Base-by-base conservation (phyloP, 768 basidiomycete genomes). In the Boletus huronensis region DNA sequence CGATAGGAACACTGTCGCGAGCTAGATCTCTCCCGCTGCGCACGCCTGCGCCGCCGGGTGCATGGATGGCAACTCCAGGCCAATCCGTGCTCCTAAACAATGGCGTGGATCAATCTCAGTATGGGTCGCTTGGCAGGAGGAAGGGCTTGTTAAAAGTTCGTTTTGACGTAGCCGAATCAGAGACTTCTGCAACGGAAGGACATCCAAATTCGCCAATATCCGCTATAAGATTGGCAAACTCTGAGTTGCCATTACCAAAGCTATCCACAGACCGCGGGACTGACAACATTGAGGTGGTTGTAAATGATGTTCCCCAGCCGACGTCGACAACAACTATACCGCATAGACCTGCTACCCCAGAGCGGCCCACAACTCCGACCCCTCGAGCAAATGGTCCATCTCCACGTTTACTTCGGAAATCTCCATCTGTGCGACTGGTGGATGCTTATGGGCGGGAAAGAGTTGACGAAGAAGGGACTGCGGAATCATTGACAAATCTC, bases 61-160 rank as follows among this genome's bases (percentile, higher is more conserved):
- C 77, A 38, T 89, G 86, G 84, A 57, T 78, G 43, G 68, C 72
- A 3, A 87, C 88, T 14, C 85, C 87, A 3, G 76, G 64, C 32
- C 69, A 72, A 54, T 63, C 67, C 17, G 57, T 41, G 2, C 50
- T 59, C 16, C 54, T 63, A 25, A 52, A 19, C 40, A 63, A 53
- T 34, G 59, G 54, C 17, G 38, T 16, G 5, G 63, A 64, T 40
- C 70, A 69, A 42, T 69, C 69, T 26, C 70, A 64, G 44, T 72
- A 58, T 50, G 70, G 69, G 25, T 72, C 75, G 4, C 50, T 70
- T 19, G 74, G 67, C 48, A 67, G 61, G 56, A 70, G 78, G 60
- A 88, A 82, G 66, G 83, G 81, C 55, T 72, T 83, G 25, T 67
- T 84, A 57, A 87, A 87, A 66, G 89, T 92, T 50, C 83, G 89